Base-by-base conservation (phyloP, 345 rosid species). In the Rhizophora apiculata region DNA sequence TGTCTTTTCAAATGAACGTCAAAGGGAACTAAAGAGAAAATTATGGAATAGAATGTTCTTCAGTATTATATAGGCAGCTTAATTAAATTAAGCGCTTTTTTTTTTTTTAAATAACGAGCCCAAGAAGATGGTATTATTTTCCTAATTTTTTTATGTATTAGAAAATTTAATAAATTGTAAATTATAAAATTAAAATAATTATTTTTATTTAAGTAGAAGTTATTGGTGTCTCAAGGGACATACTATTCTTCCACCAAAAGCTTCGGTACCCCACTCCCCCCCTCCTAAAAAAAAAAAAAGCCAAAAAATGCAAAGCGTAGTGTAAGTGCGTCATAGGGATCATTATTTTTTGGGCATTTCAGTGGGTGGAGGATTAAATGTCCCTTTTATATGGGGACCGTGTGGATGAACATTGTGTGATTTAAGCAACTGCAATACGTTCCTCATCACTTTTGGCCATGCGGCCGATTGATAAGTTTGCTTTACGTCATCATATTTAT, bases 341-440 rank as follows among this genome's bases (percentile, higher is more conserved):
- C 70, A 70, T 76, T 69, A 76, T 65, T 74, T 68, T 55, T 53
- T 56, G 67, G 69, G 75, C 27, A 79, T 82, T 80, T 77, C 49
- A 76, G 79, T 74, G 77, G 82, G 84, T 76, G 69, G 83, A 67
- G 65, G 60, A 79, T 78, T 77, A 43, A 51, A 72, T 68, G 77
- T 52, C 71, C 71, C 80, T 62, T 34, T 29, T 7, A 7, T 34
- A 34, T 62, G 82, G 82, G 87, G 87, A 75, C 85, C 87, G 81
- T 69, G 85, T 76, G 85, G 80, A 74, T 76, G 75, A 81, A 72
- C 76, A 74, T 81, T 80, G 53, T 49, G 15, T 49, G 49, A 46
- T 49, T 49, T 16, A 24, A 58, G 37, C 8, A 73, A 60, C 32
- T 52, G 75, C 75, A 62, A 34, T 8, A 8, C 37, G 37, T 34